These are phyloP conservation scores for Diplodia scrobiculata DNA, from an alignment of 2,329 filamentous ascomycete genomes.

Conservation along the genomic window DNA sequence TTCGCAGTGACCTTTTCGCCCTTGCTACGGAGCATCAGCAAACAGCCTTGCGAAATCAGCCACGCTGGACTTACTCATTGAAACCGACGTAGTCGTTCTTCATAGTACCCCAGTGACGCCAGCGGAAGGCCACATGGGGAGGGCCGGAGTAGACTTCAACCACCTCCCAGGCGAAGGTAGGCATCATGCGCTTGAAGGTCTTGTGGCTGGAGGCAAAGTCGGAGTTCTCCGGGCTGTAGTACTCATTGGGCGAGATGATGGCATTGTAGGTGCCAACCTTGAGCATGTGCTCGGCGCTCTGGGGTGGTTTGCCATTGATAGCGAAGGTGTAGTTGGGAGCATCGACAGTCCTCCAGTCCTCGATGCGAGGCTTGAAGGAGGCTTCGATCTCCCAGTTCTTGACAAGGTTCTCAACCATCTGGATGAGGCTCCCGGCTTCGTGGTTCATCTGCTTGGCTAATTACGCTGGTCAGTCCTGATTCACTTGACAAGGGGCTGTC, in stretches of 20 bases:
- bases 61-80: conserved; percentile 57
- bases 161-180: conserved; percentile 71
- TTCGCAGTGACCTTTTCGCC: conserved; percentile 65
- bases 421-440: conserved; percentile 57
- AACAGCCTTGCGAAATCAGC: too few species aligned
- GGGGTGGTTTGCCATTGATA: conserved; percentile 62
- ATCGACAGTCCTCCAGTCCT: conserved; percentile 68
- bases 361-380: conserved; percentile 63
- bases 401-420: conserved; percentile 68
- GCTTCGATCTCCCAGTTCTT: conserved; percentile 75
- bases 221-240: conserved; percentile 63
- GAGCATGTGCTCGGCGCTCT: conserved; percentile 65
- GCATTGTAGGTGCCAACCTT: conserved; percentile 70
- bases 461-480: conserved; percentile 26
- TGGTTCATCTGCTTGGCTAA: conserved; percentile 62
- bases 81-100: conserved; percentile 66
- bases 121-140: conserved; percentile 64
- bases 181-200: conserved; percentile 74
- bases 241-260: conserved; percentile 64
- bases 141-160: conserved; percentile 68
- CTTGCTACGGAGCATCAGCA: conserved; percentile 49
- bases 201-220: conserved; percentile 68
- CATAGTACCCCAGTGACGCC: conserved; percentile 70
- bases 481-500: conserved; percentile 22
- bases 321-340: conserved; percentile 62